Evolutionary conservation across 441 rosid species (phyloP).

Genomic region (Adansonia grandidieri): DNA sequence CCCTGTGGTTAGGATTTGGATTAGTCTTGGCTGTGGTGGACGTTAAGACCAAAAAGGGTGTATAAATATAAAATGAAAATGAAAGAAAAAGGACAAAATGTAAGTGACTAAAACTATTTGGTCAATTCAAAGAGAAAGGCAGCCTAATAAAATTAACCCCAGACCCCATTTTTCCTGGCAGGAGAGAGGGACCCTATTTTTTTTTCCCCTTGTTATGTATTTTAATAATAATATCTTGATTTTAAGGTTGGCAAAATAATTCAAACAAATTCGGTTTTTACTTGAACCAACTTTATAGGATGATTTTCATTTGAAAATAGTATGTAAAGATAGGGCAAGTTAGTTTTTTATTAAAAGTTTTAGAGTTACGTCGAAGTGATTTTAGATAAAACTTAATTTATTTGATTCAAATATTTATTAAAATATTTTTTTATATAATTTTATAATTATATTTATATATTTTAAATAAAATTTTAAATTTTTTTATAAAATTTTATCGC

Average conservation of each 20-base stretch:
- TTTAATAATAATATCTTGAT: not conserved
- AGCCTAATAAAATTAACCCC: slow-evolving; percentile 15
- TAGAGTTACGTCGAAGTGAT: too few species aligned
- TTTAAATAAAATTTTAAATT: too few species aligned
- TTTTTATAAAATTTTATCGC: too few species aligned
- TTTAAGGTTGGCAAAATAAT: not conserved
- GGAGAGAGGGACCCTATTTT: not conserved
- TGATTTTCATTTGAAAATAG: too few species aligned
- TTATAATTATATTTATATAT: too few species aligned
- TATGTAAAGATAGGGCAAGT: too few species aligned
- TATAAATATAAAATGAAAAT: slow-evolving; percentile 10
- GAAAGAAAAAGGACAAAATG: not conserved
- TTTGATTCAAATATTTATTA: too few species aligned
- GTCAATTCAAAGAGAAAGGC: not conserved
- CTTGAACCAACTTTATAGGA: too few species aligned
- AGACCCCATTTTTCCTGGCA: not conserved
- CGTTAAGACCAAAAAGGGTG: not conserved
- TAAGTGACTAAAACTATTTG: not conserved
- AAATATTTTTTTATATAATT: too few species aligned
- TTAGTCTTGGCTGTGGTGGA: not conserved
- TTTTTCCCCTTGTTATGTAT: not conserved
- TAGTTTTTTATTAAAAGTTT: too few species aligned
- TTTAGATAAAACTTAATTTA: too few species aligned
- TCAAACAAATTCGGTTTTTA: too few species aligned
- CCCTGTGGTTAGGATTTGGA: slow-evolving; percentile 23